Base-by-base conservation (phyloP, 148 eudicot species). In the Euryodendron excelsum region DNA sequence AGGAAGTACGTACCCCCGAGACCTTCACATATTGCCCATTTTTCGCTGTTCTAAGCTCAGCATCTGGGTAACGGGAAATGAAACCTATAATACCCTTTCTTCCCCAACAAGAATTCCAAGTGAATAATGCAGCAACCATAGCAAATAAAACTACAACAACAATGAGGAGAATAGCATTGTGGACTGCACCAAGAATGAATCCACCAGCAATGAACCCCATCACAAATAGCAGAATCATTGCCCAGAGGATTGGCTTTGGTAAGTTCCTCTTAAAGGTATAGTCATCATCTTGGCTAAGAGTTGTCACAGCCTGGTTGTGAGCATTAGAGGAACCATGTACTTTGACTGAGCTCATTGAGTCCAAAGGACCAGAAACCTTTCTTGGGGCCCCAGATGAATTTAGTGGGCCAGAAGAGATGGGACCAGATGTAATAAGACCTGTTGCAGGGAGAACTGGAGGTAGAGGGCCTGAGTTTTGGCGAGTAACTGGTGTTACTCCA, bases 201-300 rank as follows among this genome's bases (percentile, higher is more conserved):
- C 93, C 96, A 72, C 97, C 98, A 73, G 98, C 97, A 80, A 94
- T 92, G 78, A 94, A 91, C 20, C 98, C 98, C 98, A 94, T 94
- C 82, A 92, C 89, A 79, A 94, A 94, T 62, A 94, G 85, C 80
- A 94, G 83, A 82, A 87, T 83, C 86, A 94, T 88, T 14, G 90
- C 90, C 95, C 96, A 94, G 70, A 94, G 80, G 61, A 94, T 86
- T 71, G 87, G 86, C 81, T 87, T 91, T 7, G 98, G 98, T 74
- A 94, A 85, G 88, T 86, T 92, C 90, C 83, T 88, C 60, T 84
- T 88, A 77, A 94, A 91, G 64, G 94, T 91, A 80, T 92, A 88
- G 62, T 87, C 93, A 75, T 86, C 92, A 61, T 87, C 90, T 75
- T 86, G 89, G 82, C 83, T 88, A 48, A 94, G 89, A 74, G 88